These are phyloP conservation scores for Xylaria sp. DNA, from an alignment of 2,329 filamentous ascomycete species.

Conservation along the genomic window DNA sequence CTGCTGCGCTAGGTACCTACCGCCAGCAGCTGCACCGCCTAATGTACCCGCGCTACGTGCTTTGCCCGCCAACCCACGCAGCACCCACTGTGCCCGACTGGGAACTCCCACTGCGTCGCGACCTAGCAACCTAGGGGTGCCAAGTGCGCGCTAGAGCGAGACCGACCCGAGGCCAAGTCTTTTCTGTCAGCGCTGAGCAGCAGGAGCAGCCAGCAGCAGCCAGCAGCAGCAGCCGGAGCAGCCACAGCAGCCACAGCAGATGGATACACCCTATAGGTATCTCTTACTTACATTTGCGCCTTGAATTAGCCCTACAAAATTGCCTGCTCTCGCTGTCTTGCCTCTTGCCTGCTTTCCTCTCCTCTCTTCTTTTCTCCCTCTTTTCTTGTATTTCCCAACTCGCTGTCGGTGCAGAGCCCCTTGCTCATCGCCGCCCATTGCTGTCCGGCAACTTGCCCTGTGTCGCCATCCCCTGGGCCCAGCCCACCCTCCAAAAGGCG, in stretches of 20 bases:
- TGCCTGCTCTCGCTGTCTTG: constrained; percentile 24
- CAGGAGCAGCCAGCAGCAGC: constrained; percentile 5
- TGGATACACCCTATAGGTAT: not conserved
- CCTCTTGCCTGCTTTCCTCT: constrained; percentile 2
- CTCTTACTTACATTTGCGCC: constrained; percentile 2
- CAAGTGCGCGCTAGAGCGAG: not conserved
- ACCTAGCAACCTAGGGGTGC: constrained; percentile 1
- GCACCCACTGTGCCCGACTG: not conserved
- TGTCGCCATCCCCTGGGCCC: constrained; percentile 31
- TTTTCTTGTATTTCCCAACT: constrained; percentile 2
- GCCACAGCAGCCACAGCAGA: constrained; percentile 12
- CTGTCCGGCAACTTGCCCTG: constrained; percentile 29
- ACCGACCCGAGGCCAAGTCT: constrained; percentile 7
- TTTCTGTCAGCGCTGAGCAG: constrained; percentile 3
- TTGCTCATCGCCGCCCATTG: constrained; percentile 9
- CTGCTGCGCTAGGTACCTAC: not conserved
- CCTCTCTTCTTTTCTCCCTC: constrained; percentile 5
- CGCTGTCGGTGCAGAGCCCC: constrained; percentile 7
- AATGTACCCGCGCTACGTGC: not conserved
- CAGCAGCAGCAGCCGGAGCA: constrained; percentile 5
- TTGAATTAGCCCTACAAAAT: constrained; percentile 30
- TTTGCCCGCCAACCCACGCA: too few relatives aligned
- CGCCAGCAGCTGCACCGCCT: not conserved
- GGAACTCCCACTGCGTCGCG: not conserved
- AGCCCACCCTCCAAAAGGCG: constrained; percentile 31